Base-by-base conservation (phyloP, 164 flowering plant species). In the Houttuynia cordata region DNA sequence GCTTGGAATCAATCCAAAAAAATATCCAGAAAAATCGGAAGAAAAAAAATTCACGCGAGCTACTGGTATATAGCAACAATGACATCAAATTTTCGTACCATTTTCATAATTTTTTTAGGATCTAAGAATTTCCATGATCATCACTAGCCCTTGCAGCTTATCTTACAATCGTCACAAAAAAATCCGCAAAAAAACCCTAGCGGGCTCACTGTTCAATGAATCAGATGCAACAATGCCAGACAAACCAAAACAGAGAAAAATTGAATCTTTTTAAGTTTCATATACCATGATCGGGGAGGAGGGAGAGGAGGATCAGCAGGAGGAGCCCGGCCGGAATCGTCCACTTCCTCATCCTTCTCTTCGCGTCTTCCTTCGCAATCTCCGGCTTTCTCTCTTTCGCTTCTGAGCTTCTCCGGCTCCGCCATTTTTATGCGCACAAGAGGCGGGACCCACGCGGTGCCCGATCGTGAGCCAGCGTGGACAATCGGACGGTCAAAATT, bases 291-390 rank as follows among this genome's bases (percentile, higher is more conserved):
- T 91, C 94, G 30, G 92, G 82, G 45, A 82, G 75, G 20, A 81
- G 82, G 68, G 76, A 78, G 63, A 91, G 81, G 21, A 88, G 81
- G 55, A 81, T 74, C 10, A 88, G 34, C n/a, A 91, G 80, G 53
- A 91, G 74, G 49, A 91, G 67, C 57, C 74, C 81, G 70, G 87
- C 80, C 39, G 92, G 74, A 67, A 85, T 68, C 73, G 88, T 77
- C 96, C 96, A 84, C 90, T 83, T 91, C 86, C 81, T 83, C 94
- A 85, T 86, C 62, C 47, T 7, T 22, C 56, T n/a, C n/a, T n/a
- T n/a, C n/a, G n/a, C n/a, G 30, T 24, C 22, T 2, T 0, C 24
- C 9, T 47, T 8, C 25, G 12, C 52, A 21, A 20, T 47, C 30
- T 62, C 23, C 54, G 24, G 3, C 12, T 51, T 4, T 7, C 21